Evolutionary conservation across 164 flowering plant species (phyloP), one percentile per base, ranked within the genome.

Genomic region (Liquidambar formosana): DNA sequence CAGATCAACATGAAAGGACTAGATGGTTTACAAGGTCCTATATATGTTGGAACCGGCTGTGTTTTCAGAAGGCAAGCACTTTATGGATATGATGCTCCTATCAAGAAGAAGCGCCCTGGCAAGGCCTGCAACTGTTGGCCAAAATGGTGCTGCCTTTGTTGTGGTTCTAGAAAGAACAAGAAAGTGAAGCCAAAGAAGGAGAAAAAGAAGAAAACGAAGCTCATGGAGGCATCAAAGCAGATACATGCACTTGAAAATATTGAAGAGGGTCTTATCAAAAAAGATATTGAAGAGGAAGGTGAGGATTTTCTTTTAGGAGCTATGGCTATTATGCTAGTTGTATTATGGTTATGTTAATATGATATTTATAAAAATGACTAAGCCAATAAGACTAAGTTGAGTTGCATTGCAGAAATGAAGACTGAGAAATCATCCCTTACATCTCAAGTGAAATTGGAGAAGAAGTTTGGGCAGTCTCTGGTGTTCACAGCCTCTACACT

Each of bases 41-140:
- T 85, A 58, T 85, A 85, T 73, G 86, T 86, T 57, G 89, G 89
- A 67, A 86, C 88, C 0, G 89, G 89, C 9, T 86, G 88, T 73
- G 89, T 86, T 28, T 86, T 86, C 78, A 77, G 83, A 70, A 77
- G 89, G 77, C 79, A 79, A 62, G 89, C 89, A 43, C 73, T 86
- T 25, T 86, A 86, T 73, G 89, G 89, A 26, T 80, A 68, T 70
- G 85, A 82, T 62, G 85, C 90, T 66, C 88, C 90, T 60, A 63
- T 73, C 19, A 73, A 78, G 75, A 83, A 71, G 73, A 80, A 75
- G 45, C 46, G 73, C 23, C 75, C 76, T 12, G 69, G 75, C 67
- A 75, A 61, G 66, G 66, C 78, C 2, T 75, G 78, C 57, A 75
- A 75, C 60, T 75, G 78, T 64, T 74, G 69, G 73, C 78, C 78